Evolutionary conservation across 1,284 basidiomycete species (phyloP).

Genomic region (Melampsora americana): DNA sequence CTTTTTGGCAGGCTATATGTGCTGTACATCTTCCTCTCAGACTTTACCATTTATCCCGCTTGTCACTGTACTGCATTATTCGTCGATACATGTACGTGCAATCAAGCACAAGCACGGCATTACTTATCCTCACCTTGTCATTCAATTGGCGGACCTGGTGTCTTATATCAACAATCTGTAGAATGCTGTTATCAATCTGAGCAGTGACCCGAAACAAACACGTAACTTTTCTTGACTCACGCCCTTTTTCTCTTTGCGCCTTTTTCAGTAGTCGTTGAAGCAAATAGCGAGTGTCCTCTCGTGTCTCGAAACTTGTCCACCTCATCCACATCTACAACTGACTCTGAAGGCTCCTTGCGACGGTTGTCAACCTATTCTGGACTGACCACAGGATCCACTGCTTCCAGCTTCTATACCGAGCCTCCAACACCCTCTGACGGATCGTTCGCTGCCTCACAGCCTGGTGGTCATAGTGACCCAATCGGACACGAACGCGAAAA

Average conservation of each 20-base stretch:
- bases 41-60: too few relatives aligned
- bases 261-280: neutral
- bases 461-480: neutral
- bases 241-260: neutral
- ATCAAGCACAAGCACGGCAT: too few relatives aligned
- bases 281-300: neutral
- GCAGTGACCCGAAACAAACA: too few relatives aligned
- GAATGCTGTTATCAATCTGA: too few relatives aligned
- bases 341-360: conserved; percentile 23
- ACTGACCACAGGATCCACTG: conserved; percentile 32
- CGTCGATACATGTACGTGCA: too few relatives aligned
- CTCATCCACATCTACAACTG: conserved; percentile 11
- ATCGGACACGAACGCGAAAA: conserved; percentile 14
- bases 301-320: neutral
- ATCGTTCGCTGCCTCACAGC: conserved; percentile 1
- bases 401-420: conserved; percentile 16
- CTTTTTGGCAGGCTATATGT: neutral
- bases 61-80: too few relatives aligned
- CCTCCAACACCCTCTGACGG: conserved; percentile 31
- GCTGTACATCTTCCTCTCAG: too few relatives aligned
- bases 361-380: conserved; percentile 37
- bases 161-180: too few relatives aligned
- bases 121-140: too few relatives aligned
- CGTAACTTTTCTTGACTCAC: neutral
- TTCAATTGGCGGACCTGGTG: too few relatives aligned